Evolutionary conservation across 2,329 filamentous ascomycete species (phyloP), one percentile per base, ranked within the genome.

Genomic region (Blumeriella jaapii): DNA sequence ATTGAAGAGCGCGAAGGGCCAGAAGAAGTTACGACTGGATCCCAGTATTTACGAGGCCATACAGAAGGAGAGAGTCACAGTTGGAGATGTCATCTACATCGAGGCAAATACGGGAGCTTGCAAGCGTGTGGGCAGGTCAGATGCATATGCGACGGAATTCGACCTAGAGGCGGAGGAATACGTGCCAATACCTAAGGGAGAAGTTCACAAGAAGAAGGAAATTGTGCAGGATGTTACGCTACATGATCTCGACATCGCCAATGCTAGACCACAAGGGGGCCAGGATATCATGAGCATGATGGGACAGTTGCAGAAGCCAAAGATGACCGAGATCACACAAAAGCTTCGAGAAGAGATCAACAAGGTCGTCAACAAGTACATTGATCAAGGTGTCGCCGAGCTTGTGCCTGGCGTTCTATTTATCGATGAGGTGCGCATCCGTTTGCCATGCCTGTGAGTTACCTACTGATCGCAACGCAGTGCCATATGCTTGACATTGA

Each of bases 281-380:
- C 91, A 98, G 67, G 91, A 98, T 60, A 93, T 98, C 48, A 96
- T 98, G 87, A 95, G 87, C 66, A 96, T 98, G 91, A 96, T 98
- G 89, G 91, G 91, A 53, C 91, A 98, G 62, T 65, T 98, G 55
- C 95, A 96, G 86, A 96, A 96, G 71, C 91, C 91, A 43, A 93
- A 93, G 68, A 95, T 95, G 78, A 98, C 91, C 5, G 91, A 98
- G 60, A 96, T 98, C 55, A 98, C 91, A 18, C 91, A 98, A 62
- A 98, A 98, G 67, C 67, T 98, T 55, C 76, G 91, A 41, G 68
- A 74, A 37, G 91, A 98, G 65, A 96, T 98, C 66, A 95, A 98
- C 74, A 96, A 96, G 66, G 89, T 98, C 18, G 91, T 98, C 49
- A 94, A 86, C 69, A 86, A 89, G 61, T 98, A 96, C 63, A 98